phyloP scores from a whole-genome alignment of 202 grass and related monocot genomes.

The Carex arenaria region DNA sequence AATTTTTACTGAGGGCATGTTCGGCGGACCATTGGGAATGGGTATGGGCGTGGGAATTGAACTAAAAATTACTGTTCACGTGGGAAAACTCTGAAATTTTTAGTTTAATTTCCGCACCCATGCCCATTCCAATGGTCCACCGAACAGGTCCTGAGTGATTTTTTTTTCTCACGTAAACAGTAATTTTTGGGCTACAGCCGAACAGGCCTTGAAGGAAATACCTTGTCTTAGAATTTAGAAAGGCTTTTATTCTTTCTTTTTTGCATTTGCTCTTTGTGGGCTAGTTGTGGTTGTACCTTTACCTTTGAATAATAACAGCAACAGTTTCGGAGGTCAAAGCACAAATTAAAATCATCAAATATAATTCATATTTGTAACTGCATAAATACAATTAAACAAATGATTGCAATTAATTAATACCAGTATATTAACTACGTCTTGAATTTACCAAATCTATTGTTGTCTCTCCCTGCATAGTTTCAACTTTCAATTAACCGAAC shows the following conservation, averaged over 20 bases:
- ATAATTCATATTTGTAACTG: not conserved
- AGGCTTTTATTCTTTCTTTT: not conserved
- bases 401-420: not conserved
- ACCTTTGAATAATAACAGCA: not conserved
- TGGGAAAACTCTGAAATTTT: too few relatives aligned
- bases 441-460: not conserved
- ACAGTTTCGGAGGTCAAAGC: not conserved
- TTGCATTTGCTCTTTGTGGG: not conserved
- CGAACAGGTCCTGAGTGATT: too few relatives aligned
- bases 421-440: not conserved
- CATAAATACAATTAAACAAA: not conserved
- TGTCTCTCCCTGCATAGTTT: not conserved
- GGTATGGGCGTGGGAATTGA: too few relatives aligned
- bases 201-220: too few relatives aligned
- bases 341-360: not conserved
- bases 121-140: too few relatives aligned
- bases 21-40: too few relatives aligned
- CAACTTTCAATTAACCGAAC: not conserved
- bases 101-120: too few relatives aligned
- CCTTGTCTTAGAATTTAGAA: too few relatives aligned
- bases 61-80: too few relatives aligned
- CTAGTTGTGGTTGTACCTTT: not conserved
- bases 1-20: too few relatives aligned
- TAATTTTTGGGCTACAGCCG: too few relatives aligned
- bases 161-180: too few relatives aligned